These are phyloP conservation scores for Mallotus nudiflorus DNA, from an alignment of 345 rosid species.

Conservation along the genomic window DNA sequence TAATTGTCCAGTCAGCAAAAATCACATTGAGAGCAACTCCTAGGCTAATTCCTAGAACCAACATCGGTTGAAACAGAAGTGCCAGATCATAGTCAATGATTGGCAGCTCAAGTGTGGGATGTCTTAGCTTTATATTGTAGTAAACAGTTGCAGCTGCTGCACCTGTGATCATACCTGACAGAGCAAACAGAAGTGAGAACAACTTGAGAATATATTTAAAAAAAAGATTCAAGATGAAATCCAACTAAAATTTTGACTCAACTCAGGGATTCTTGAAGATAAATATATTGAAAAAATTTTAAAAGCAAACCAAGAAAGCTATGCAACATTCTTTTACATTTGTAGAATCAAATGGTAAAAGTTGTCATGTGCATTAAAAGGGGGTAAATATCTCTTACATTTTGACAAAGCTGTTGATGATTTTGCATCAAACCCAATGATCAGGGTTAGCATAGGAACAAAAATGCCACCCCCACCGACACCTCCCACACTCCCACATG, in stretches of 20 bases:
- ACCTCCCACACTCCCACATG: slow-evolving; percentile 91
- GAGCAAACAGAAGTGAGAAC: slow-evolving; percentile 3
- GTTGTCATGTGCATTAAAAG: neutral
- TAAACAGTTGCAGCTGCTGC: slow-evolving; percentile 75
- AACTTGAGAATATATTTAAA: neutral
- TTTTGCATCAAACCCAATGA: slow-evolving; percentile 82
- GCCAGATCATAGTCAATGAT: slow-evolving; percentile 85
- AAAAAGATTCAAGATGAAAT: neutral
- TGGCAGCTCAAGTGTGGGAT: slow-evolving; percentile 77
- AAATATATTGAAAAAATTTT: neutral
- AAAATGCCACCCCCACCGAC: slow-evolving; percentile 92
- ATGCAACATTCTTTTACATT: neutral
- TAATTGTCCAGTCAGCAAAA: slow-evolving; percentile 87
- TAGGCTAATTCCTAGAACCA: slow-evolving; percentile 77
- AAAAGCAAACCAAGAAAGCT: neutral
- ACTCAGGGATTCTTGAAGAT: neutral
- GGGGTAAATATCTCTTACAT: slow-evolving; percentile 44
- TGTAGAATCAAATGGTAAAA: neutral
- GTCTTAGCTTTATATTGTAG: slow-evolving; percentile 71
- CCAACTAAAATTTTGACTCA: neutral
- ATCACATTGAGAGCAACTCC: slow-evolving; percentile 76
- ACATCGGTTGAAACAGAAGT: slow-evolving; percentile 79
- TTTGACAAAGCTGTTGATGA: slow-evolving; percentile 82
- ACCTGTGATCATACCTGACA: slow-evolving; percentile 87
- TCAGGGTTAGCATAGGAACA: slow-evolving; percentile 77